Percentiles rank a stretch among this genome's conserved stretches.
phyloP scores from a whole-genome alignment of 1,284 basidiomycete genomes.

The Waitea zeae region DNA sequence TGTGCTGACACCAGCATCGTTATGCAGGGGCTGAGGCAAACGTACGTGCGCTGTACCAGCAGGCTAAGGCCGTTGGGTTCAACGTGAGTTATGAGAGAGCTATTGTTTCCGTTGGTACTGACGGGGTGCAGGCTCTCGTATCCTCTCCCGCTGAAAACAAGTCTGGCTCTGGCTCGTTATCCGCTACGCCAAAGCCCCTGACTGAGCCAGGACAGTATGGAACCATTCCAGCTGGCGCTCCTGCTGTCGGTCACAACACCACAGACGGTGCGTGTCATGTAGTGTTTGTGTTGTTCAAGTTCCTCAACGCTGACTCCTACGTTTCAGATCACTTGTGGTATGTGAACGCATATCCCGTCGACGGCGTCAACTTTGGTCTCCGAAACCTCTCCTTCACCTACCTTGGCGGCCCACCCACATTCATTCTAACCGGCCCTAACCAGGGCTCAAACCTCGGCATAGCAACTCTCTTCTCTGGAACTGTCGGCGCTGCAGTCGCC shows the following conservation, averaged over 20 bases:
- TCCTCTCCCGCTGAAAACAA: conserved; percentile 24
- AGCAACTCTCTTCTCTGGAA: conserved; percentile 21
- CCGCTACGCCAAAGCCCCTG: conserved; percentile 11
- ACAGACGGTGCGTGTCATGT: conserved; percentile 19
- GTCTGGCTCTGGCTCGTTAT: conserved; percentile 23
- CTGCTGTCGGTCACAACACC: conserved; percentile 22
- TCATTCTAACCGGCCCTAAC: conserved; percentile 32
- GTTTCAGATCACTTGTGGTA: conserved; percentile 7
- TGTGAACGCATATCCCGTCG: conserved; percentile 19
- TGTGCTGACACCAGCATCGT: too few relatives aligned
- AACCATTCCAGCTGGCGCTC: conserved; percentile 22
- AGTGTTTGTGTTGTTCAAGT: neutral
- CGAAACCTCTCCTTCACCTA: conserved; percentile 26
- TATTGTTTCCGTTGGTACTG: too few relatives aligned
- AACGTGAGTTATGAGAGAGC: too few relatives aligned
- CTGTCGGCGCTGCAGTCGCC: conserved; percentile 29
- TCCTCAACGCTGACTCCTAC: neutral
- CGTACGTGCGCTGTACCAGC: conserved; percentile 24
- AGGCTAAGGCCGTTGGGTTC: conserved; percentile 21
- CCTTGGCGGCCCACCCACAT: conserved; percentile 22
- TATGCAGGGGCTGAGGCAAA: too few relatives aligned
- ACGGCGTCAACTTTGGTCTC: conserved; percentile 27
- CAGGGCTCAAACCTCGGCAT: conserved; percentile 26
- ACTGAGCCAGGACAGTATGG: conserved; percentile 20
- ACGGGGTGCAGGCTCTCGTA: too few relatives aligned